Evolutionary conservation across 106 monocot genomes (phyloP).

Genomic region (Ottelia alismoides): DNA sequence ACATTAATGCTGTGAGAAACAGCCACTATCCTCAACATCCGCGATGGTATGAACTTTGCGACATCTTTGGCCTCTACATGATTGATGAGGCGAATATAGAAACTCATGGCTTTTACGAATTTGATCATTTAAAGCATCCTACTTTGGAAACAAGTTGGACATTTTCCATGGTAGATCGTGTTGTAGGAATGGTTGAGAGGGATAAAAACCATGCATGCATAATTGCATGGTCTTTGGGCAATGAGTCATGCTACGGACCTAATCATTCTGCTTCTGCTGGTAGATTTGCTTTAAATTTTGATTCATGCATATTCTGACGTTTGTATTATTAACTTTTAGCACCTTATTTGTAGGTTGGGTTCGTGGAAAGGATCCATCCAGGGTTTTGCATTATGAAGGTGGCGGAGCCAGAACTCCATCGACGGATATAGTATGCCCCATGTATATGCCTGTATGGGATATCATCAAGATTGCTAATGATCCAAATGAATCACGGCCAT

Average conservation of each 20-base stretch:
- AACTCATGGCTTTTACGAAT: constrained; percentile 82
- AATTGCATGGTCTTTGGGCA: constrained; percentile 93
- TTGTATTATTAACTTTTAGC: not conserved
- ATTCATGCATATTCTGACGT: no score
- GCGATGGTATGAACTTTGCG: constrained; percentile 94
- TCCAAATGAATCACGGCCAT: constrained; percentile 70
- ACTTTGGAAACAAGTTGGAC: constrained; percentile 79
- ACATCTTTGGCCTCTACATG: constrained; percentile 91
- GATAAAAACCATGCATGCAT: constrained; percentile 97
- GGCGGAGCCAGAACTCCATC: constrained; percentile 94
- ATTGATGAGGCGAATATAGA: constrained; percentile 99
- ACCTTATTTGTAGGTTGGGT: constrained; percentile 58
- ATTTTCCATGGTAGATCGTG: constrained; percentile 81
- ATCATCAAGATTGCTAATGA: constrained; percentile 82
- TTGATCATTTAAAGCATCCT: constrained; percentile 69
- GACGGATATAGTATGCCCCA: constrained; percentile 96
- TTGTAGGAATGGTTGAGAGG: constrained; percentile 90
- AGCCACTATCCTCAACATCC: constrained; percentile 99
- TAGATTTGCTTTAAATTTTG: constrained; percentile 17
- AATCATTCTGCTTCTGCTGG: constrained; percentile 96
- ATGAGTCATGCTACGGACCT: constrained; percentile 92
- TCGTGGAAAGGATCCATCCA: constrained; percentile 68
- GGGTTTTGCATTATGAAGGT: constrained; percentile 94
- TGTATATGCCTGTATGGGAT: constrained; percentile 99
- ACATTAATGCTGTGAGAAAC: constrained; percentile 98